Percentiles rank a stretch among this genome's conserved stretches.
Evolutionary conservation across 177 flowering plant species (phyloP).

Genomic region (Vitis hybrid): DNA sequence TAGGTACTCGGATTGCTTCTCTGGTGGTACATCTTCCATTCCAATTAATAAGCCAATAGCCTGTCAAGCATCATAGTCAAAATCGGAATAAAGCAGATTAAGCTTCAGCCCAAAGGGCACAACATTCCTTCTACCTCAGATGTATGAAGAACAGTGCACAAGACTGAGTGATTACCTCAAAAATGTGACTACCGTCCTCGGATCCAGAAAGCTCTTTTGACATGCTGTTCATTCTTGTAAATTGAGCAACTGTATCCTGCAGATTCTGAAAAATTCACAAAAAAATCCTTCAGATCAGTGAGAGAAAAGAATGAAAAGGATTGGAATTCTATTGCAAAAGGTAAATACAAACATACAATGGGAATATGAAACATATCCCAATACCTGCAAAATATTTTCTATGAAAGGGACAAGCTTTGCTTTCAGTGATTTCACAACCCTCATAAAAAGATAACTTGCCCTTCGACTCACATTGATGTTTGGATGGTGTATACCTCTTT

Average conservation of each 20-base stretch:
- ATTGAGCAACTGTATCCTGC: constrained; percentile 74
- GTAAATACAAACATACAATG: not conserved
- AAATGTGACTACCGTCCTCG: constrained; percentile 96
- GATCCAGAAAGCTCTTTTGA: constrained; percentile 58
- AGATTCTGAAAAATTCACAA: constrained; percentile 55
- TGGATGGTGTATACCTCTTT: constrained; percentile 91
- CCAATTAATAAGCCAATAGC: constrained; percentile 97
- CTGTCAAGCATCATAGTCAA: constrained; percentile 30
- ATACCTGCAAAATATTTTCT: constrained; percentile 88
- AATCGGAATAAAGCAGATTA: constrained; percentile 2
- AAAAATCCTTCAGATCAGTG: not conserved
- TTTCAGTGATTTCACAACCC: constrained; percentile 81
- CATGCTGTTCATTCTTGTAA: constrained; percentile 54
- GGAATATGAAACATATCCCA: not conserved
- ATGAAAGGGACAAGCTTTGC: constrained; percentile 87
- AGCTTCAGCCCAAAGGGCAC: not conserved
- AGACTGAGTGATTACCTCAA: constrained; percentile 62
- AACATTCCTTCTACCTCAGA: not conserved
- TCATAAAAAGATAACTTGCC: constrained; percentile 96
- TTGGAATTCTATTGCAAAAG: not conserved
- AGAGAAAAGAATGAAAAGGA: constrained; percentile 1
- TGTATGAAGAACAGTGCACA: not conserved
- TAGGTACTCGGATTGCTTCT: constrained; percentile 87
- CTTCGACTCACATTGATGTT: constrained; percentile 79
- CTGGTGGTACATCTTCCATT: constrained; percentile 85